Percentiles rank a stretch among this genome's conserved stretches.
These are phyloP conservation scores for Sporothrix phasma DNA, from an alignment of 2,329 filamentous ascomycete genomes.

Conservation along the genomic window DNA sequence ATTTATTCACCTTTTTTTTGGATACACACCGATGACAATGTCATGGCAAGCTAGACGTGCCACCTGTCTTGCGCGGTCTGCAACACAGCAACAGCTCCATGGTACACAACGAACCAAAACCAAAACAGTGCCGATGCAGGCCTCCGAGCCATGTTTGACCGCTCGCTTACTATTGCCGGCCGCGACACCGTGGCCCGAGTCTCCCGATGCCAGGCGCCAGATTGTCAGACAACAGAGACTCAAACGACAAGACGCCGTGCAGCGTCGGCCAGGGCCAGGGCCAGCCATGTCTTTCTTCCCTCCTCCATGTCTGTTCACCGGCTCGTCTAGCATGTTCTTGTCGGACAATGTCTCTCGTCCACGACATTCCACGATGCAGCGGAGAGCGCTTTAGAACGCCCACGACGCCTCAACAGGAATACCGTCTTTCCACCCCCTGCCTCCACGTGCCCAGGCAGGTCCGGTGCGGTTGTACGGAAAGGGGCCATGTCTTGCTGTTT, in stretches of 20 bases:
- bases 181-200: neutral
- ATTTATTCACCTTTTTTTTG: too few species aligned
- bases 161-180: neutral
- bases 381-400: neutral
- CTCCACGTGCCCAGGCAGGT: neutral
- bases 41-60: too few species aligned
- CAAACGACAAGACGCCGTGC: neutral
- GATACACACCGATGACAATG: too few species aligned
- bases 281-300: neutral
- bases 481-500: conserved; percentile 1
- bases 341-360: neutral
- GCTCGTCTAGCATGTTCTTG: neutral
- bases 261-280: neutral
- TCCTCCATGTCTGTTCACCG: neutral
- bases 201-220: neutral
- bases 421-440: neutral
- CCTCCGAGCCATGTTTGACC: neutral
- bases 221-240: neutral
- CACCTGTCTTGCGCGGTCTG: neutral
- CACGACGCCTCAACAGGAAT: neutral
- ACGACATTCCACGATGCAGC: neutral
- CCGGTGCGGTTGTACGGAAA: neutral
- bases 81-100: neutral
- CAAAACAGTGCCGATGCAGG: neutral
- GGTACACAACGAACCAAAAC: neutral